Conservation (phyloP, 1,284 basidiomycete genomes). For the Porogramme epimiltina region DNA sequence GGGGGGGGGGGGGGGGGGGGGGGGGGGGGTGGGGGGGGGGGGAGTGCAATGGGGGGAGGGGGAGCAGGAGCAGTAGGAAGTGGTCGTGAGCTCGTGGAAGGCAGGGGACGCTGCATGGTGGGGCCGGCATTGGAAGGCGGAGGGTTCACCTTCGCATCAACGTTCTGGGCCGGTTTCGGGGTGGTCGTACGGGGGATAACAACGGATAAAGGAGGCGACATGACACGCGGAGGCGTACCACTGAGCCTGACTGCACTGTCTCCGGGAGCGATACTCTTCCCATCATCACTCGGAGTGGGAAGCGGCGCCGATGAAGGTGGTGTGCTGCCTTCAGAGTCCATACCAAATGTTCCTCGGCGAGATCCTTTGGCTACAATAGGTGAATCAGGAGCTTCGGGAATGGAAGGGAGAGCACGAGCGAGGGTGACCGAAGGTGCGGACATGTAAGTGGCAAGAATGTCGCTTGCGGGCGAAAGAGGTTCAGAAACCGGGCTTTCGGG, state of each 20-base stretch:
- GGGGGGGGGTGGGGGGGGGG: not conserved
- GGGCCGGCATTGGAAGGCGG: conserved; percentile 20
- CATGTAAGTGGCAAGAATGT: conserved; percentile 18
- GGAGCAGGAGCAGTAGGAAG: not conserved
- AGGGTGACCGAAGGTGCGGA: conserved; percentile 9
- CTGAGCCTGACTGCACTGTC: conserved; percentile 9
- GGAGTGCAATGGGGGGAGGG: not conserved
- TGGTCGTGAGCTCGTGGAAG: conserved; percentile 1
- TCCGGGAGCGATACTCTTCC: conserved; percentile 7
- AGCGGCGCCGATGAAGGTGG: conserved; percentile 15
- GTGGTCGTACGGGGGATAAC: conserved; percentile 10
- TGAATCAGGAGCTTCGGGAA: conserved; percentile 20
- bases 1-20: too few relatives aligned
- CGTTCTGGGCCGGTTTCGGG: conserved; percentile 4
- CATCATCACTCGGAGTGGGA: conserved; percentile 14
- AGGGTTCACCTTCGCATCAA: not conserved
- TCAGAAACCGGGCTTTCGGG: conserved; percentile 14
- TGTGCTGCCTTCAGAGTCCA: conserved; percentile 10
- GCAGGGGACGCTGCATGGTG: conserved; percentile 10
- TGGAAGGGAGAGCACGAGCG: conserved; percentile 21
- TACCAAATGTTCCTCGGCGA: conserved; percentile 15
- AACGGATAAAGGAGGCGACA: conserved; percentile 17
- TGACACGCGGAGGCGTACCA: conserved; percentile 8
- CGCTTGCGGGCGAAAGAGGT: conserved; percentile 21
- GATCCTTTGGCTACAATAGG: conserved; percentile 1